phyloP scores from a whole-genome alignment of 495 filamentous ascomycete genomes.

The Copromyces sp. region DNA sequence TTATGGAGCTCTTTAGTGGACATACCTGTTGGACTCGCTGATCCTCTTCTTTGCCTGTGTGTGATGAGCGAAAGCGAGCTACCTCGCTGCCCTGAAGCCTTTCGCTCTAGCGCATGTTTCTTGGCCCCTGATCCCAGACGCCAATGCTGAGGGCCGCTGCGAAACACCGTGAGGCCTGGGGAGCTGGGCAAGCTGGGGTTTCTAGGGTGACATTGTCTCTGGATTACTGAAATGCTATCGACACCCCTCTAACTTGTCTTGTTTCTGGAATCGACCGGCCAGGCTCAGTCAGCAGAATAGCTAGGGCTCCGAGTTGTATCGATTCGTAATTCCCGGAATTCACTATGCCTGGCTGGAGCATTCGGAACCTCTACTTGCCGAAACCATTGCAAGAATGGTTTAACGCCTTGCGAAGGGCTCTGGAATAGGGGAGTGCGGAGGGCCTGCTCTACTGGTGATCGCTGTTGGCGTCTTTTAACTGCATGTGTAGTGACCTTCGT shows the following conservation, averaged over 20 bases:
- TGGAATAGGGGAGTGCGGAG: neutral
- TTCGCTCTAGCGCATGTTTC: neutral
- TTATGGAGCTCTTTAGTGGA: neutral
- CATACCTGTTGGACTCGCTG: neutral
- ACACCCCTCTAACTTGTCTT: neutral
- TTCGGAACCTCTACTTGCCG: neutral
- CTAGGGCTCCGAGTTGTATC: neutral
- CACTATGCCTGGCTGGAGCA: neutral
- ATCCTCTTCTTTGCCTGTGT: neutral
- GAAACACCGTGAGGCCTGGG: slow-evolving; percentile 8
- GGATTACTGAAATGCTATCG: neutral
- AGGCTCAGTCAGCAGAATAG: neutral
- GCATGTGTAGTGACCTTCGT: neutral
- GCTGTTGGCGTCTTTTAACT: neutral
- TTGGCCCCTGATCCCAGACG: slow-evolving; percentile 8
- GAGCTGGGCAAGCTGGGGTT: neutral
- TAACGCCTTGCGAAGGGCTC: neutral
- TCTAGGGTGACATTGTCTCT: neutral
- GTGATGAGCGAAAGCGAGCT: neutral
- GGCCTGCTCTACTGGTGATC: neutral
- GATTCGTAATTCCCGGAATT: neutral
- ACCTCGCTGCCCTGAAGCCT: neutral
- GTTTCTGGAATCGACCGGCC: neutral
- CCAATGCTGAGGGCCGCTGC: slow-evolving; percentile 6
- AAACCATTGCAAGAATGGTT: neutral